phyloP scores from a whole-genome alignment of 73 alveolate species.

The Blepharisma stoltei region DNA sequence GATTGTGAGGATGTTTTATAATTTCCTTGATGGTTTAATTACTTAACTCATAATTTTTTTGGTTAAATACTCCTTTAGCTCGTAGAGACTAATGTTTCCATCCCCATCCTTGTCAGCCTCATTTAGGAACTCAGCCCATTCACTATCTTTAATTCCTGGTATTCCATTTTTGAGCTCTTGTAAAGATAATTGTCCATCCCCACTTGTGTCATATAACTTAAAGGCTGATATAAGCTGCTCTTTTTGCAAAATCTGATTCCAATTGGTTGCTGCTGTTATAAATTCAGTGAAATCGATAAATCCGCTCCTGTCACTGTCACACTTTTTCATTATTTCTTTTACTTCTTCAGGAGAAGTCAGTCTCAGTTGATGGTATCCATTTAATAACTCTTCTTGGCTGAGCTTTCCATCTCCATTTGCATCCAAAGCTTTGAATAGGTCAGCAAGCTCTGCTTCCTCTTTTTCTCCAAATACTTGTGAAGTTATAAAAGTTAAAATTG shows the following conservation, averaged over 20 bases:
- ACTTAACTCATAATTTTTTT: no score
- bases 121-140: background rate
- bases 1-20: no score
- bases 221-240: background rate
- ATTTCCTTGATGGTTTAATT: no score
- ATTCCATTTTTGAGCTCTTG: background rate
- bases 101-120: slow-evolving; percentile 22
- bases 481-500: slow-evolving; percentile 57
- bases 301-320: slow-evolving; percentile 5
- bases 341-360: background rate
- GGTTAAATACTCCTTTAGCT: background rate
- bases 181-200: slow-evolving; percentile 6
- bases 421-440: slow-evolving; percentile 6
- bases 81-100: background rate
- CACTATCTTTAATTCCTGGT: background rate
- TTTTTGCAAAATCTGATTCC: background rate
- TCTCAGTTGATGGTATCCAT: slow-evolving; percentile 1
- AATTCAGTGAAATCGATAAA: slow-evolving; percentile 16
- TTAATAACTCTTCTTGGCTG: background rate
- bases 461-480: slow-evolving; percentile 31
- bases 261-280: background rate
- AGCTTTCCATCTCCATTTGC: slow-evolving; percentile 29
- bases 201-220: background rate
- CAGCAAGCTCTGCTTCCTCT: background rate
- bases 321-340: background rate